phyloP scores from a whole-genome alignment of 257 asterid species.

The Gentiana straminea region DNA sequence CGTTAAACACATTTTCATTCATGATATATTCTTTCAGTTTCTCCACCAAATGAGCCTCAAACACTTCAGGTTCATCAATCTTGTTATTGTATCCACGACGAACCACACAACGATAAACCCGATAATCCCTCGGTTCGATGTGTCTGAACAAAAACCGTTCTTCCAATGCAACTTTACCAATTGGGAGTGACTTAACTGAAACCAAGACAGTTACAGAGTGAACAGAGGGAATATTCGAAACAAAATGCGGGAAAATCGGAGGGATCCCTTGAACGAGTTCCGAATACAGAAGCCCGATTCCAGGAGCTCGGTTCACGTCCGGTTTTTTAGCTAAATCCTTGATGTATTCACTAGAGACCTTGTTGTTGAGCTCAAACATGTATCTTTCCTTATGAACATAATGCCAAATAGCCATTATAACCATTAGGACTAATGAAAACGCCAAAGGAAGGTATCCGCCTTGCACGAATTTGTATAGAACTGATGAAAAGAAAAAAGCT shows the following conservation, averaged over 20 bases:
- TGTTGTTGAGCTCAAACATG: conserved; percentile 45
- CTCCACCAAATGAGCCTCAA: conserved; percentile 37
- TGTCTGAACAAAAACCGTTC: conserved; percentile 59
- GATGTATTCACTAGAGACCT: conserved; percentile 37
- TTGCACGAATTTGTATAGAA: conserved; percentile 46
- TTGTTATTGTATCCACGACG: conserved; percentile 62
- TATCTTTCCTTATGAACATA: conserved; percentile 43
- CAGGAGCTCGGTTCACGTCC: conserved; percentile 32
- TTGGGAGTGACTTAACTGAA: conserved; percentile 60
- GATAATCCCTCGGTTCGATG: conserved; percentile 35
- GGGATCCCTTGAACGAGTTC: conserved; percentile 72
- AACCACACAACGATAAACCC: conserved; percentile 48
- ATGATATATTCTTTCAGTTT: conserved; percentile 38
- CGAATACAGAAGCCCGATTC: conserved; percentile 53
- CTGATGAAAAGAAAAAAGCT: conserved; percentile 33
- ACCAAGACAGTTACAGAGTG: conserved; percentile 55
- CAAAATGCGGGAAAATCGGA: conserved; percentile 54
- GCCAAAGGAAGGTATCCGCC: conserved; percentile 66
- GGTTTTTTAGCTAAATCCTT: conserved; percentile 24
- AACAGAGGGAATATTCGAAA: conserved; percentile 42
- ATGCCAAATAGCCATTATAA: conserved; percentile 59
- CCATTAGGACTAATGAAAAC: conserved; percentile 33
- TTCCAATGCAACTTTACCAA: conserved; percentile 36
- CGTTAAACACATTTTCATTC: conserved; percentile 37
- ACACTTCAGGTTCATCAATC: conserved; percentile 33